phyloP scores from a whole-genome alignment of 805 yeast genomes.

The Candida orba region DNA sequence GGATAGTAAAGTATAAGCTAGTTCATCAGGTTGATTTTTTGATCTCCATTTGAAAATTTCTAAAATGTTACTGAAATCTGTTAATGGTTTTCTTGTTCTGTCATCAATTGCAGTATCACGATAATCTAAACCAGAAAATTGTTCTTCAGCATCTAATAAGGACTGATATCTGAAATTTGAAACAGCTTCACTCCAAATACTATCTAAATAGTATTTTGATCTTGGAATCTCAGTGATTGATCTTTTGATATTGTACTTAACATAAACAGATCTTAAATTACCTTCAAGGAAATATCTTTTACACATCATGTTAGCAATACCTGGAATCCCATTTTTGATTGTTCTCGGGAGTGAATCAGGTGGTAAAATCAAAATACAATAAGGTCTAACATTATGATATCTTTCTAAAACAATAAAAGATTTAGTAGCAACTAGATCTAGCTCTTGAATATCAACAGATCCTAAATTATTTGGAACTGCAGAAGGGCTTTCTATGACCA shows the following conservation, averaged over 20 bases:
- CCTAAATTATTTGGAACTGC: constrained; percentile 30
- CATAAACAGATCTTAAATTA: constrained; percentile 66
- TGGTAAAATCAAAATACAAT: constrained; percentile 75
- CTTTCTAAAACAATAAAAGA: constrained; percentile 40
- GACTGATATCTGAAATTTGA: constrained; percentile 59
- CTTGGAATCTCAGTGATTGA: constrained; percentile 61
- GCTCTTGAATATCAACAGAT: constrained; percentile 29
- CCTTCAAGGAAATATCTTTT: constrained; percentile 75
- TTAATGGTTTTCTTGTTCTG: constrained; percentile 64
- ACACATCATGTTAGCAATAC: constrained; percentile 86
- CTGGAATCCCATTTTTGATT: constrained; percentile 76
- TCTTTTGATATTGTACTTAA: constrained; percentile 65
- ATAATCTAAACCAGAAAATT: constrained; percentile 75
- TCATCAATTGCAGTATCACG: constrained; percentile 73
- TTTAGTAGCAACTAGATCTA: constrained; percentile 44
- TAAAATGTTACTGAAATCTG: constrained; percentile 63
- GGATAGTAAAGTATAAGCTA: constrained; percentile 53
- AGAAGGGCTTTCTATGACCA: constrained; percentile 68
- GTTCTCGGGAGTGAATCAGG: constrained; percentile 81
- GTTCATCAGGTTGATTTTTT: constrained; percentile 63
- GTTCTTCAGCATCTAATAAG: constrained; percentile 56
- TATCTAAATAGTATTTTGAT: constrained; percentile 72
- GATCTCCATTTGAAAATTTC: constrained; percentile 79
- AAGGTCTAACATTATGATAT: constrained; percentile 68
- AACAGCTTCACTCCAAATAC: constrained; percentile 61